Evolutionary conservation across 495 filamentous ascomycete genomes (phyloP).

Genomic region (Aspergillus panamensis): DNA sequence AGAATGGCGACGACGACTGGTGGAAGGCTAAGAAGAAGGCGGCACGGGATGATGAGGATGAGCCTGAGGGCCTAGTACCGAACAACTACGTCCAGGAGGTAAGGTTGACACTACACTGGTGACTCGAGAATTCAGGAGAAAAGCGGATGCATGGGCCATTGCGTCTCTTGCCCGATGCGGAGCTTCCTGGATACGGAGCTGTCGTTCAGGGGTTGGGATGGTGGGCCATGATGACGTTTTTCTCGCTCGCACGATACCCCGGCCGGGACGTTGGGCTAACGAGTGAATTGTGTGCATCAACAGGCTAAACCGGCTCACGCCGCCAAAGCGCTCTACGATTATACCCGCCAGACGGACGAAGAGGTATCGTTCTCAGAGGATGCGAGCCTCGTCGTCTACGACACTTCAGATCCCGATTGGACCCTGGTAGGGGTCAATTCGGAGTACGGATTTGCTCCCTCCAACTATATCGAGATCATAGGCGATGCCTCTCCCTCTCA

Average conservation of each 20-base stretch:
- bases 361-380: conserved; percentile 96
- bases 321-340: conserved; percentile 91
- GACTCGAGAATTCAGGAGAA: background rate
- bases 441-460: conserved; percentile 93
- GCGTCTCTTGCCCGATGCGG: background rate
- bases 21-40: conserved; percentile 99
- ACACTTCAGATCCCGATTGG: conserved; percentile 93
- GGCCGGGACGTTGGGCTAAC: conserved; percentile 2
- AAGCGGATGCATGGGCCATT: background rate
- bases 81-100: conserved; percentile 98
- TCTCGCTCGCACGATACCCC: background rate
- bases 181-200: conserved; percentile 4
- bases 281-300: background rate
- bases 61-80: conserved; percentile 88
- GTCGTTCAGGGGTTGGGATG: conserved; percentile 17
- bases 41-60: conserved; percentile 83
- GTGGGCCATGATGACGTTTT: conserved; percentile 8
- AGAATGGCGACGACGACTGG: conserved; percentile 88
- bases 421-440: conserved; percentile 80
- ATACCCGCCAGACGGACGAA: conserved; percentile 94
- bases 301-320: conserved; percentile 68
- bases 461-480: conserved; percentile 86
- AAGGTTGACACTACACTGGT: conserved; percentile 32
- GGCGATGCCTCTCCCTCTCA: conserved; percentile 31
- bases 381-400: conserved; percentile 76